Conservation (phyloP, 176 grass and related monocot species). For the Phoenix dactylifera region DNA sequence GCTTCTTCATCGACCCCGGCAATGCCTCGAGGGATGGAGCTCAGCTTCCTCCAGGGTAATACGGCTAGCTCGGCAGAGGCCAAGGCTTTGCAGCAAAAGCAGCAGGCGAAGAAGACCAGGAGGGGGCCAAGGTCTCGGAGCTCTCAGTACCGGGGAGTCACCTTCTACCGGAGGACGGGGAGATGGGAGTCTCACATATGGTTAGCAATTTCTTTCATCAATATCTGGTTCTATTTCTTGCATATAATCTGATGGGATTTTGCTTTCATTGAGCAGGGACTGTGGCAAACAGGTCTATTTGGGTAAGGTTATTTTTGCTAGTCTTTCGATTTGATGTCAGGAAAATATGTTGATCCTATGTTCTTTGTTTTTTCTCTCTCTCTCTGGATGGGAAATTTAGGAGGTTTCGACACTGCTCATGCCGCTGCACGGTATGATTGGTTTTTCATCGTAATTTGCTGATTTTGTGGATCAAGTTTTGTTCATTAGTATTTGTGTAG, state of each 20-base stretch:
- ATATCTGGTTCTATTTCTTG: not conserved
- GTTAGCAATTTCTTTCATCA: not conserved
- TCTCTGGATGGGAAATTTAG: slow-evolving; percentile 12
- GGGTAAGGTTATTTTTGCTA: slow-evolving; percentile 30
- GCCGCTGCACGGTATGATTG: slow-evolving; percentile 7
- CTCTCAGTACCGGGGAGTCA: slow-evolving; percentile 7
- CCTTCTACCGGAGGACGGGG: slow-evolving; percentile 15
- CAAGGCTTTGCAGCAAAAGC: not conserved
- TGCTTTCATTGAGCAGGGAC: slow-evolving; percentile 46
- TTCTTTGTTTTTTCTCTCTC: not conserved
- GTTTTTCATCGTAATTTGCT: not conserved
- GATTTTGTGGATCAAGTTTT: no score
- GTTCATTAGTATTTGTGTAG: no score
- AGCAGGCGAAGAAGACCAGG: slow-evolving; percentile 6
- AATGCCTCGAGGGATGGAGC: slow-evolving; percentile 20
- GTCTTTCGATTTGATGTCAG: not conserved
- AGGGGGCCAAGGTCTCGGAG: slow-evolving; percentile 13
- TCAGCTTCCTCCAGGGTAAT: slow-evolving; percentile 10
- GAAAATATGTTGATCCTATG: not conserved
- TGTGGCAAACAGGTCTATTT: slow-evolving; percentile 97
- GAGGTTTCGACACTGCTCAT: slow-evolving; percentile 13
- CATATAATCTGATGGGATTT: slow-evolving; percentile 7
- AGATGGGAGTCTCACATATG: slow-evolving; percentile 22
- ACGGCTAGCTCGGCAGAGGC: not conserved
- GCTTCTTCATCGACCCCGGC: not conserved